A percentile compares a stretch with the other conserved stretches of the same genome.
These are phyloP conservation scores for Cordyceps tenuipes DNA, from an alignment of 2,329 filamentous ascomycete genomes.

Conservation along the genomic window DNA sequence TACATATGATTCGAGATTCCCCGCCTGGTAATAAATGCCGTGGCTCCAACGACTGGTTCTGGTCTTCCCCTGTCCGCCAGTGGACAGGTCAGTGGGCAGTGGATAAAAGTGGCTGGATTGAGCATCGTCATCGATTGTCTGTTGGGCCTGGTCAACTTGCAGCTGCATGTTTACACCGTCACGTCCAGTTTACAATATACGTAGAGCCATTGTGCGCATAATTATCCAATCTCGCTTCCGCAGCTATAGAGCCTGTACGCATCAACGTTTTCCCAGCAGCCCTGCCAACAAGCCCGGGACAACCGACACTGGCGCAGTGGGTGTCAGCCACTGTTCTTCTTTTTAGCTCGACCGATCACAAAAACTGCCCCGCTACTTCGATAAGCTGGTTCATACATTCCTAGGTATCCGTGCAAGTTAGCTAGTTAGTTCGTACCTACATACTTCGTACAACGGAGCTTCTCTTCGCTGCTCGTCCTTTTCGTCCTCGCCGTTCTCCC, in stretches of 20 bases:
- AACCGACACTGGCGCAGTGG: not conserved
- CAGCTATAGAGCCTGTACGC: not conserved
- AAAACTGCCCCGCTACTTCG: conserved; percentile 10
- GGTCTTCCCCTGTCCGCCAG: too few species aligned
- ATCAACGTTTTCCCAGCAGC: not conserved
- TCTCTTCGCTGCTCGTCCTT: not conserved
- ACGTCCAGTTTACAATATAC: not conserved
- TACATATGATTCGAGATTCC: not conserved
- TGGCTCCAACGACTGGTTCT: not conserved
- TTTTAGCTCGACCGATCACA: conserved; percentile 2
- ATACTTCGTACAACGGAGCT: not conserved
- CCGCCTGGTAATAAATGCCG: not conserved
- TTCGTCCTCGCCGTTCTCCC: not conserved
- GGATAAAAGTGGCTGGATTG: not conserved
- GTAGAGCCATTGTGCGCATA: not conserved
- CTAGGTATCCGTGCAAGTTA: too few species aligned
- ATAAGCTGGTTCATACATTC: not conserved
- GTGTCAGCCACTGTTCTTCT: not conserved
- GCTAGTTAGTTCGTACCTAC: too few species aligned
- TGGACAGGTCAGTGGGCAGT: not conserved
- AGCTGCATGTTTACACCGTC: not conserved
- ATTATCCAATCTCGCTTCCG: not conserved
- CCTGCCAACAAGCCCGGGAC: too few species aligned
- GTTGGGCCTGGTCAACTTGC: not conserved
- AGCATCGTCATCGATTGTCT: conserved; percentile 5